These are phyloP conservation scores for Wickerhamiella kurtzmanii DNA, from an alignment of 805 yeast species.

Conservation along the genomic window DNA sequence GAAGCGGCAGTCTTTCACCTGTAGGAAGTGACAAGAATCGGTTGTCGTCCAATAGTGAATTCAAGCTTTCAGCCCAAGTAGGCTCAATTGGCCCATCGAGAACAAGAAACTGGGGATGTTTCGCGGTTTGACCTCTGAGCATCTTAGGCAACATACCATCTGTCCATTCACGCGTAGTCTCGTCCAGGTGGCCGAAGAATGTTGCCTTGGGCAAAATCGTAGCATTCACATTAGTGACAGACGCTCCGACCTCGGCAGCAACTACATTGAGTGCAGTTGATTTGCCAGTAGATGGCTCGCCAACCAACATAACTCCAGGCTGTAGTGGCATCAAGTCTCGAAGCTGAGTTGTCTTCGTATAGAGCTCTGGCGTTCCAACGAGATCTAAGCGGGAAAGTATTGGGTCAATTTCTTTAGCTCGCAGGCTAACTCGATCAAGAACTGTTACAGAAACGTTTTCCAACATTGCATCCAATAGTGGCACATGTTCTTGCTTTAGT, in stretches of 20 bases:
- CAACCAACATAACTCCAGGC: slow-evolving; percentile 74
- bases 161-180: slow-evolving; percentile 76
- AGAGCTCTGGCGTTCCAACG: slow-evolving; percentile 18
- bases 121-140: slow-evolving; percentile 41
- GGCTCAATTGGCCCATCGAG: slow-evolving; percentile 94
- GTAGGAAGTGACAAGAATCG: slow-evolving; percentile 67
- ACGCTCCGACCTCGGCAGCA: slow-evolving; percentile 31
- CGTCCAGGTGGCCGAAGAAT: slow-evolving; percentile 59
- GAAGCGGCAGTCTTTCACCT: slow-evolving; percentile 70
- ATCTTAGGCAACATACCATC: slow-evolving; percentile 72
- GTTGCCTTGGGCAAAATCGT: slow-evolving; percentile 55
- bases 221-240: slow-evolving; percentile 47
- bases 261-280: slow-evolving; percentile 39
- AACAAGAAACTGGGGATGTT: slow-evolving; percentile 67
- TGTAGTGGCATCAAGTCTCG: slow-evolving; percentile 46
- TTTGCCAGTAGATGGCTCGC: slow-evolving; percentile 66
- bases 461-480: slow-evolving; percentile 25
- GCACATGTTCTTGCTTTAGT: slow-evolving; percentile 40
- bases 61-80: slow-evolving; percentile 80
- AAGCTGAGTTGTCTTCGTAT: slow-evolving; percentile 43
- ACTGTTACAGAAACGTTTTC: background rate
- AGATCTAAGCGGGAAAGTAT: slow-evolving; percentile 18
- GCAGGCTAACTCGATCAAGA: background rate
- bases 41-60: slow-evolving; percentile 86
- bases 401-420: slow-evolving; percentile 12